Evolutionary conservation across 805 yeast genomes (phyloP), one percentile per base, ranked within the genome.

Genomic region (Candida sonorensis): DNA sequence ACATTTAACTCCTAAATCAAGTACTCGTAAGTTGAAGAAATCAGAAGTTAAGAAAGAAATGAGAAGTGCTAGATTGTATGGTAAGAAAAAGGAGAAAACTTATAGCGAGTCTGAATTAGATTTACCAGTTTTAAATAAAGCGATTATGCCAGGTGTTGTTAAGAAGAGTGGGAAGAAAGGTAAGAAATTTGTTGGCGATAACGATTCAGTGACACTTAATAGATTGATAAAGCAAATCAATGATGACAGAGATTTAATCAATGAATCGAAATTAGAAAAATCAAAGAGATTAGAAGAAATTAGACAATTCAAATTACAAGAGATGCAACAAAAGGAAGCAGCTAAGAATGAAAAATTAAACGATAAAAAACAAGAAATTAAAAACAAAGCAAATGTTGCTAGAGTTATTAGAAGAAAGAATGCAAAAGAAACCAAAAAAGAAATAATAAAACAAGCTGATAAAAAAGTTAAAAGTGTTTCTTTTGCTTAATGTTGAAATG

Each of bases 241-340:
- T 47, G 94, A 87, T 51, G 74, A 79, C 39, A 69, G 77, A 42
- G 97, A 90, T 40, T 69, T 73, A 26, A 72, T 75, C 7, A 78
- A 81, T 46, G 95, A 88, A 50, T 81, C 95, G 45, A 92, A 87
- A 59, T 65, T 92, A 35, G 98, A 90, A 53, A 85, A 84, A 52
- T 79, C 95, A 1, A 75, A 84, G 51, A 78, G 94, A 57, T 66
- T 92, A 29, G 97, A 90, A 57, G 94, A 84, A 46, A 74, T 90
- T 37, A 72, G 98, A 51, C 95, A 86, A 27, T 64, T 86, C 43
- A 85, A 82, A 63, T 75, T 85, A 50, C 69, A 79, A 59, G 97
- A 92, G 56, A 74, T 90, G 42, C 97, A 90, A 54, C 66, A 81
- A 53, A 81, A 80, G 52, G 96, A 90, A 47, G 70, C 71, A 33